These are phyloP conservation scores for Gaeumannomyces tritici DNA, from an alignment of 2,329 filamentous ascomycete genomes.

Conservation along the genomic window DNA sequence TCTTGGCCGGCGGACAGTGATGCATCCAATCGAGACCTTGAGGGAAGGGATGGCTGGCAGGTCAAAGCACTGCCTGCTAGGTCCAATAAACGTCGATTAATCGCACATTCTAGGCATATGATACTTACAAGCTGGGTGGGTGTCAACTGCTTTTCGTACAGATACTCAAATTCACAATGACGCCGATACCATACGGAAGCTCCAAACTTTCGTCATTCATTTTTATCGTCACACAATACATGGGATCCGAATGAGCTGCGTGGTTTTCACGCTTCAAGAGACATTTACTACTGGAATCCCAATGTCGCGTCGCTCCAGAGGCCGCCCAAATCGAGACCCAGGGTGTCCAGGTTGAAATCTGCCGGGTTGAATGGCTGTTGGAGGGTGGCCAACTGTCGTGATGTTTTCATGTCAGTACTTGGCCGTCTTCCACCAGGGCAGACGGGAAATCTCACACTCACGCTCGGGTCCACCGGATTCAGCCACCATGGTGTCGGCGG, in stretches of 20 bases:
- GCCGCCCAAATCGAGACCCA: conserved; percentile 12
- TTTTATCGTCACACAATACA: too few relatives aligned
- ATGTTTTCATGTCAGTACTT: background rate
- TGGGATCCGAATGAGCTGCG: background rate
- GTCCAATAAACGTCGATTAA: conserved; percentile 1
- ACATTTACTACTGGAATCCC: conserved; percentile 9
- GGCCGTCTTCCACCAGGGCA: too few relatives aligned
- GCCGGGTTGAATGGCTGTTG: conserved; percentile 8
- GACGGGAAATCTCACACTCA: conserved; percentile 3
- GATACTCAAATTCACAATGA: background rate
- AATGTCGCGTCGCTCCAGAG: conserved; percentile 16
- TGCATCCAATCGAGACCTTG: background rate
- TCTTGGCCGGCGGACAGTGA: background rate
- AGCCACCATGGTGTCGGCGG: conserved; percentile 17
- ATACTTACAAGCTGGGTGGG: background rate
- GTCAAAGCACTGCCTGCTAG: too few relatives aligned
- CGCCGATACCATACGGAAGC: too few relatives aligned
- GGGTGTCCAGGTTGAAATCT: conserved; percentile 13
- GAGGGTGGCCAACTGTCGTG: background rate
- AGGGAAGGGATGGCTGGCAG: background rate
- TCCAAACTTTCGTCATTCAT: too few relatives aligned
- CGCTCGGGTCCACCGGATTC: conserved; percentile 10
- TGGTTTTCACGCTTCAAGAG: background rate
- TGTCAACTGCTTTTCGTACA: background rate
- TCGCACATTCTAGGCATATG: background rate